Conservation (phyloP, 2,329 filamentous ascomycete species). For the Beauveria bassiana region DNA sequence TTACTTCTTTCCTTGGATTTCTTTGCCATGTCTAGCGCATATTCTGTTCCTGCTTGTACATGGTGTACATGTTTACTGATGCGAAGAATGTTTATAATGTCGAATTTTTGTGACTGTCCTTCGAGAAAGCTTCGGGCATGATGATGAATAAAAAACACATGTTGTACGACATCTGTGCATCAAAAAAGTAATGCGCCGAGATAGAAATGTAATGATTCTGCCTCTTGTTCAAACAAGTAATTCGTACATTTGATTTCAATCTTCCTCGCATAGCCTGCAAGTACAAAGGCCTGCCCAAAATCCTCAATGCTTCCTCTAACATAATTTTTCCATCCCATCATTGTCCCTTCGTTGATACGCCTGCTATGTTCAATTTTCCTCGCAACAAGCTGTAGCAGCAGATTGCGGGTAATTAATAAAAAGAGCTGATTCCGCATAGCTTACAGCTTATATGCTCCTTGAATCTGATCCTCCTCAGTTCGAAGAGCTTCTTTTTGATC, state of each 20-base stretch:
- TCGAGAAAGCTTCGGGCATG: neutral
- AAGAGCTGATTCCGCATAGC: neutral
- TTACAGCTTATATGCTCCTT: neutral
- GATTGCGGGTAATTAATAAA: slow-evolving; percentile 1
- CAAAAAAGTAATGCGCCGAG: too few relatives aligned
- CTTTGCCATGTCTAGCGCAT: neutral
- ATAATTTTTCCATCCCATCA: neutral
- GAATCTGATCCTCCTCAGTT: neutral
- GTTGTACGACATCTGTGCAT: neutral
- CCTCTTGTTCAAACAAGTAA: neutral
- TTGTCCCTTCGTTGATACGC: neutral
- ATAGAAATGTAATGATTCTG: neutral
- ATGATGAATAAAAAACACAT: neutral
- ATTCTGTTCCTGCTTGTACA: neutral
- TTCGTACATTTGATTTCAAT: neutral
- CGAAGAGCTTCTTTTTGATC: too few relatives aligned
- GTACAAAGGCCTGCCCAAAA: neutral
- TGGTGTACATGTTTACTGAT: neutral
- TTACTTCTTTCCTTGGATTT: slow-evolving; percentile 4
- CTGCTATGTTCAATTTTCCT: neutral
- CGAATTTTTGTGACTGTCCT: neutral
- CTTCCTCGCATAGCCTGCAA: neutral
- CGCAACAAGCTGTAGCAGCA: neutral
- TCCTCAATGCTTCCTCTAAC: neutral
- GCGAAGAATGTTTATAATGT: neutral